Percentiles rank a stretch among this genome's conserved stretches.
Conservation (phyloP, 768 basidiomycete genomes). For the Rhizopogon vulgaris region DNA sequence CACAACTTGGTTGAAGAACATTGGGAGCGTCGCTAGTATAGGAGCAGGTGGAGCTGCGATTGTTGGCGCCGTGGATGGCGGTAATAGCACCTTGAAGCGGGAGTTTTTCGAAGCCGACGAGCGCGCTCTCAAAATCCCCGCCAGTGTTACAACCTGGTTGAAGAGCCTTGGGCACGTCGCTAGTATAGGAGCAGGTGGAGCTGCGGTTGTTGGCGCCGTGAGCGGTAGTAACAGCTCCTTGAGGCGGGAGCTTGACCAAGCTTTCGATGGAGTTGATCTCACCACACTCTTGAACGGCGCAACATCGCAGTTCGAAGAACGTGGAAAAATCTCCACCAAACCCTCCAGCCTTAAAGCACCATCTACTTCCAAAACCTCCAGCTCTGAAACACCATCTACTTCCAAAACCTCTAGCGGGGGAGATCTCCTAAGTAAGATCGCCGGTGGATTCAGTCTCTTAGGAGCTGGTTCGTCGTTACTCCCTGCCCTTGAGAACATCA, state of each 20-base stretch:
- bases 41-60: too few species aligned
- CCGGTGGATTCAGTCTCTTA: not conserved
- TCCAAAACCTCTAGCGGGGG: too few species aligned
- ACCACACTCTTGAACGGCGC: too few species aligned
- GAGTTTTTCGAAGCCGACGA: too few species aligned
- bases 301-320: not conserved
- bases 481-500: not conserved
- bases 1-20: too few species aligned
- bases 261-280: not conserved
- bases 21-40: too few species aligned
- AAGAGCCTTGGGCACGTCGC: not conserved
- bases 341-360: not conserved
- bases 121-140: not conserved
- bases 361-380: not conserved
- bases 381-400: too few species aligned
- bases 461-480: not conserved
- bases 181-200: not conserved
- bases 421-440: not conserved
- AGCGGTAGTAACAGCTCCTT: not conserved
- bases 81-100: too few species aligned
- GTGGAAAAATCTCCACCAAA: too few species aligned
- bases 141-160: not conserved
- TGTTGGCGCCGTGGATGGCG: too few species aligned
- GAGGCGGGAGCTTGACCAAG: not conserved
- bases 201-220: not conserved